Conservation (phyloP, 345 rosid genomes). For the Pugionium dolabratum region DNA sequence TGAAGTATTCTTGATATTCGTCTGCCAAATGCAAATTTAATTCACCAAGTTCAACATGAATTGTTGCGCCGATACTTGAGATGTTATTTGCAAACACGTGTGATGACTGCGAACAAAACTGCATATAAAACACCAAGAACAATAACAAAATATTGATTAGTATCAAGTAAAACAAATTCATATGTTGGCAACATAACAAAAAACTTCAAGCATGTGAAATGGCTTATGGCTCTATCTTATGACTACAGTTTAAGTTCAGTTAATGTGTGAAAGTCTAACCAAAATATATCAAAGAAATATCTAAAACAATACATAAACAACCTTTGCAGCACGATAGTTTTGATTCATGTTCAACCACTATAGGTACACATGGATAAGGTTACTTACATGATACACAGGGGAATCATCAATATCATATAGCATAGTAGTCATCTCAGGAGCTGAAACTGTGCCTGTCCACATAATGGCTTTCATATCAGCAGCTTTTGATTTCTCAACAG, state of each 20-base stretch:
- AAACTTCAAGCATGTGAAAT: conserved; percentile 19
- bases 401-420: conserved; percentile 56
- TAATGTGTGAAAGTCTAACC: conserved; percentile 3
- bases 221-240: conserved; percentile 3
- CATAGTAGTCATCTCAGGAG: conserved; percentile 91
- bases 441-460: conserved; percentile 96
- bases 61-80: conserved; percentile 67
- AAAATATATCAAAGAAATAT: neutral
- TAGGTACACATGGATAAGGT: conserved; percentile 1
- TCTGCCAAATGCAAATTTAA: conserved; percentile 89
- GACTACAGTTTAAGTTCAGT: conserved; percentile 1
- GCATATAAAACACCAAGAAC: conserved; percentile 33
- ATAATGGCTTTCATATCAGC: conserved; percentile 59
- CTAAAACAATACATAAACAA: conserved; percentile 6
- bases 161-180: conserved; percentile 1
- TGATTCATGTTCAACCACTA: conserved; percentile 3
- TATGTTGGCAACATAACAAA: conserved; percentile 4
- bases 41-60: conserved; percentile 96
- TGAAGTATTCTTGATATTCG: conserved; percentile 90
- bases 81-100: conserved; percentile 92
- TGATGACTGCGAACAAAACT: conserved; percentile 96
- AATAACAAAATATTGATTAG: neutral
- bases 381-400: conserved; percentile 90
- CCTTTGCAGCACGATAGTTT: neutral
- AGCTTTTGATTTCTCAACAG: conserved; percentile 49